Conservation (phyloP, 73 alveolate genomes). For the Breviolum minutum region DNA sequence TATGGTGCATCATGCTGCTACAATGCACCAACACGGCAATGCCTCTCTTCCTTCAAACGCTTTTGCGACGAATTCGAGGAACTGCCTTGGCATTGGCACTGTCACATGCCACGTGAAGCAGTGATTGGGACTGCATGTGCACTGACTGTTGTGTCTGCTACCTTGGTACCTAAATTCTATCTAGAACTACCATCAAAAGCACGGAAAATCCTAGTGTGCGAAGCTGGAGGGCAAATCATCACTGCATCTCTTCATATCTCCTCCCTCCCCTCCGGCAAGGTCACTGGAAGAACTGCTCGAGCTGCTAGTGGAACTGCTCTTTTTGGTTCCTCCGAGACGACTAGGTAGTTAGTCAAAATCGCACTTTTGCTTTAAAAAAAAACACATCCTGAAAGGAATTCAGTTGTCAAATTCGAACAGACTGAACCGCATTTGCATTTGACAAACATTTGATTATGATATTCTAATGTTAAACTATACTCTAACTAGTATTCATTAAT, state of each 20-base stretch:
- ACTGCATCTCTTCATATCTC: background rate
- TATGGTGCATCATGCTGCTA: background rate
- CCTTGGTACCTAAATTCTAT: background rate
- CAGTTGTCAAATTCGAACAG: no score
- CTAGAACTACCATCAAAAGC: background rate
- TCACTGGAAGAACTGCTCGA: constrained; percentile 88
- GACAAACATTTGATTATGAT: no score
- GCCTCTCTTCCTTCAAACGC: constrained; percentile 41
- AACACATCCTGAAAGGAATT: no score
- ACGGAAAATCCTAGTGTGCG: no score
- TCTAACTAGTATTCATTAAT: background rate
- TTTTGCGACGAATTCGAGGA: constrained; percentile 10
- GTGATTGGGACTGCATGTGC: background rate
- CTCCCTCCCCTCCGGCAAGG: background rate
- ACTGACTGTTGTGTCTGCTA: background rate
- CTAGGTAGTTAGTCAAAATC: background rate
- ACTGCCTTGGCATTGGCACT: background rate
- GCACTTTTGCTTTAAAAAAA: background rate
- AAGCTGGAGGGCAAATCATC: no score
- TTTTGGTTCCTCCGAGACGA: background rate
- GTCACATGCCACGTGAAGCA: background rate
- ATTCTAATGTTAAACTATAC: no score
- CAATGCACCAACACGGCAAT: background rate
- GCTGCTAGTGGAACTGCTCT: constrained; percentile 49
- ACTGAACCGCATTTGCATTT: no score